Evolutionary conservation across 2,329 filamentous ascomycete species (phyloP).

Genomic region (Dissoconium aciculare): DNA sequence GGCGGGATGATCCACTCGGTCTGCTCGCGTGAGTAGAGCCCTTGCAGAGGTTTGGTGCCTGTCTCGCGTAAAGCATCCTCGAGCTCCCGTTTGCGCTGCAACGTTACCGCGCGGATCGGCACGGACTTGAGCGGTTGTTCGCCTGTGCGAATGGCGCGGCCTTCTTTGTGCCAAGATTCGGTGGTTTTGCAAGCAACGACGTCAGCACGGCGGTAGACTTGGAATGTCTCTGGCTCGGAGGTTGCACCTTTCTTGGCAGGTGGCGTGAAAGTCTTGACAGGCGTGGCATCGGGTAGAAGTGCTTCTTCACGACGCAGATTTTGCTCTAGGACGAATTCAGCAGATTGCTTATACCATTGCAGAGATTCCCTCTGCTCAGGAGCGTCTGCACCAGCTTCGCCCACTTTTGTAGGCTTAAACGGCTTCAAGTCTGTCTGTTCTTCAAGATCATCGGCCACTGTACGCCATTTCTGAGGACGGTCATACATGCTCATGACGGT

Average conservation of each 20-base stretch:
- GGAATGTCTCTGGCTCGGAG: slow-evolving; percentile 62
- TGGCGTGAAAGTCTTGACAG: slow-evolving; percentile 60
- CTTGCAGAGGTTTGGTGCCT: slow-evolving; percentile 73
- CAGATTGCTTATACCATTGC: slow-evolving; percentile 73
- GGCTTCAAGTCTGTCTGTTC: slow-evolving; percentile 63
- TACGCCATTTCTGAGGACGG: slow-evolving; percentile 39
- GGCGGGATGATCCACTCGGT: slow-evolving; percentile 95
- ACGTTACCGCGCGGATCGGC: slow-evolving; percentile 79
- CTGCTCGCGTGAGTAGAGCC: slow-evolving; percentile 67
- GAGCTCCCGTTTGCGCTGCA: slow-evolving; percentile 73
- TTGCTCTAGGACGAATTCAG: slow-evolving; percentile 70
- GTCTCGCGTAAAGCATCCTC: slow-evolving; percentile 67
- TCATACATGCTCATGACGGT: slow-evolving; percentile 61
- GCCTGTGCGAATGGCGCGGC: slow-evolving; percentile 56
- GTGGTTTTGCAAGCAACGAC: slow-evolving; percentile 75
- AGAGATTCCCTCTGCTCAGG: slow-evolving; percentile 46
- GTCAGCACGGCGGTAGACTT: slow-evolving; percentile 67
- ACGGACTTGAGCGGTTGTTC: slow-evolving; percentile 70
- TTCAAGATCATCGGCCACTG: slow-evolving; percentile 63
- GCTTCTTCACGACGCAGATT: slow-evolving; percentile 90
- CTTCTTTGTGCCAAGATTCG: slow-evolving; percentile 97
- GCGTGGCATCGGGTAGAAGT: slow-evolving; percentile 49
- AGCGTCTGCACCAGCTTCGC: too few species aligned
- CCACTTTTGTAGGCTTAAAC: slow-evolving; percentile 44
- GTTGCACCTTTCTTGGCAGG: slow-evolving; percentile 59